Conservation (phyloP, 2,329 filamentous ascomycete species). For the Fusarium sarcochroum region DNA sequence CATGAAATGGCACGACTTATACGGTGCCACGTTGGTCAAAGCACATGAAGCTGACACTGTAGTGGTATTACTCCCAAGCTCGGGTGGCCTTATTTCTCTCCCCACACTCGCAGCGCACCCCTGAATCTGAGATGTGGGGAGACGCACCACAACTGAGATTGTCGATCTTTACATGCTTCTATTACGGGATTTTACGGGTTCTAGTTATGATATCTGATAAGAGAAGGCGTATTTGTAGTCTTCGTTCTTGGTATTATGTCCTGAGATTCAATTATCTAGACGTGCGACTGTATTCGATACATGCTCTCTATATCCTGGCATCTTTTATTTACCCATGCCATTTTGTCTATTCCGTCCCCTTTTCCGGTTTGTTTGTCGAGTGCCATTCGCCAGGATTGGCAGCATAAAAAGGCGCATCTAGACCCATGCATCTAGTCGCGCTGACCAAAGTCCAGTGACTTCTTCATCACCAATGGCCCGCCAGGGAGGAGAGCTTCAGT, state of each 20-base stretch:
- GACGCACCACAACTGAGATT: not conserved
- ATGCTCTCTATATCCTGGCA: slow-evolving; percentile 8
- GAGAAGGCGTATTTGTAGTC: not conserved
- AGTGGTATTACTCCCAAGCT: slow-evolving; percentile 17
- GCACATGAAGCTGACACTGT: slow-evolving; percentile 32
- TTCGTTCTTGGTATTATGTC: slow-evolving; percentile 8
- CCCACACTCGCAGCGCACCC: slow-evolving; percentile 36
- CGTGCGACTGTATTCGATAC: not conserved
- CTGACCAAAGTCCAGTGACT: not conserved
- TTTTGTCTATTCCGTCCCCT: slow-evolving; percentile 23
- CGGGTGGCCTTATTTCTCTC: slow-evolving; percentile 44
- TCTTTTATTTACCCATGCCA: not conserved
- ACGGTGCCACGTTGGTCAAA: slow-evolving; percentile 28
- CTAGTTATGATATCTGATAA: slow-evolving; percentile 4
- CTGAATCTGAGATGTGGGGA: slow-evolving; percentile 19
- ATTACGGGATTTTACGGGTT: slow-evolving; percentile 4
- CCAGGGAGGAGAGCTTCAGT: slow-evolving; percentile 18
- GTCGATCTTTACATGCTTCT: slow-evolving; percentile 14
- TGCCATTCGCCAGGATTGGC: slow-evolving; percentile 12
- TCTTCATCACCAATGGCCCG: slow-evolving; percentile 8
- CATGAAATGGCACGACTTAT: slow-evolving; percentile 33
- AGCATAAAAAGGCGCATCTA: slow-evolving; percentile 3
- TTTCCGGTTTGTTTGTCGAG: not conserved
- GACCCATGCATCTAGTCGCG: slow-evolving; percentile 2
- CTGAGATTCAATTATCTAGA: slow-evolving; percentile 13